A percentile compares a stretch with the other conserved stretches of the same genome.
These are phyloP conservation scores for Rhododendron mucronatum DNA, from an alignment of 148 eudicot genomes.

Conservation along the genomic window DNA sequence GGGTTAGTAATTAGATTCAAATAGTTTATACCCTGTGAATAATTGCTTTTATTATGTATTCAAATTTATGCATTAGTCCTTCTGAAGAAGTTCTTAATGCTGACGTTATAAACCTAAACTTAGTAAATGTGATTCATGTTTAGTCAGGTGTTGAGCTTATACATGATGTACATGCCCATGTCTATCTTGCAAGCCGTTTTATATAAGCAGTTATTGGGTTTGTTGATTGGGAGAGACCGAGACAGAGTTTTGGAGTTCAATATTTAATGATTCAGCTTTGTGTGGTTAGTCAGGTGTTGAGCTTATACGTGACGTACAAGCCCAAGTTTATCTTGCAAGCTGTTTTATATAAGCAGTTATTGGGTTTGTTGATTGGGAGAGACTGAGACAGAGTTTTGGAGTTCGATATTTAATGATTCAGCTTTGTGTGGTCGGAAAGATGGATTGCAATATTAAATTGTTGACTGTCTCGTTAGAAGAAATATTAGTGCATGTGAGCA, in stretches of 20 bases:
- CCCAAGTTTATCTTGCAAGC: background rate
- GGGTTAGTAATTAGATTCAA: conserved; percentile 35
- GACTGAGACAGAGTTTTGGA: background rate
- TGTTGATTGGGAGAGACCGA: background rate
- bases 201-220: background rate
- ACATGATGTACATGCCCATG: background rate
- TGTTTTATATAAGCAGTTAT: background rate
- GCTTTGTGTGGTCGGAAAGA: background rate
- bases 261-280: background rate
- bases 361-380: background rate
- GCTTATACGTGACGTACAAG: background rate
- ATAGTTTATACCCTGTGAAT: background rate
- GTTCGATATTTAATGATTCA: background rate
- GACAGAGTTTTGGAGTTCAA: background rate
- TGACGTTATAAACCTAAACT: background rate
- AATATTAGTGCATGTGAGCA: background rate
- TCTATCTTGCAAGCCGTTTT: background rate
- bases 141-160: background rate
- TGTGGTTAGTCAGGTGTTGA: background rate
- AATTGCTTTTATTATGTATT: background rate
- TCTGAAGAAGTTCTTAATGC: background rate
- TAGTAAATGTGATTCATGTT: background rate
- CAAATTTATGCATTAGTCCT: background rate
- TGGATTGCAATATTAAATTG: background rate
- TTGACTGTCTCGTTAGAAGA: background rate